Base-by-base conservation (phyloP, 495 filamentous ascomycete species). In the Annulohypoxylon moriforme region DNA sequence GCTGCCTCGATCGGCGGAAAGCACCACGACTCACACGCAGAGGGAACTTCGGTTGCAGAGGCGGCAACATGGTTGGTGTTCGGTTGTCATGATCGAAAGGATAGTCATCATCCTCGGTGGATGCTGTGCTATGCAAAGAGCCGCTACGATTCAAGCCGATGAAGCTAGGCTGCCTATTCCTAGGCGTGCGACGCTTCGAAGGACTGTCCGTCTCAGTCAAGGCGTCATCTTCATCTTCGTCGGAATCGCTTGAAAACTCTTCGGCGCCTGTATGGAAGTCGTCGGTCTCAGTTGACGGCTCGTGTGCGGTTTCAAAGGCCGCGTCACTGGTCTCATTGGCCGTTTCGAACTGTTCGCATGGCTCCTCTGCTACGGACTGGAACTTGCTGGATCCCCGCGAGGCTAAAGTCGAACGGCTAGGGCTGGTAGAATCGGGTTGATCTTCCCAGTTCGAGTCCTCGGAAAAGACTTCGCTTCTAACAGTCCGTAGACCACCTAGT, bases 401-500 rank as follows among this genome's bases (percentile, higher is more conserved):
- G 84, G 72, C 34, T 53, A 77, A 40, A 9, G 67, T 64, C 4
- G 76, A 71, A 46, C 60, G 71, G 33, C 77, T 74, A 33, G 80
- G 79, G 1, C 68, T 67, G 18, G 69, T 74, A 22, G 66, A 71
- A 10, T 86, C 85, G 2, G 74, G 77, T 20, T 85, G 79, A 52
- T 98, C 96, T 79, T 98, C 96, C 96, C 96, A 98, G n/a, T 96
- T 93, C 0, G 87, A 84, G 38, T 96, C 90, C 34, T 91, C 87
- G 13, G 91, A 75, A 57, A 92, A 83, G 42, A 98, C 83, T 64
- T 97, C 93, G 22, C 90, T 93, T 63, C 85, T 90, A 69, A 89
- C 89, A 64, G 84, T 90, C 61, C 96, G 86, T n/a, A 90, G 80
- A 40, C 88, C 90, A 44, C 96, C 96, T 50, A 99, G 84, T 58